Conservation (phyloP, 345 rosid genomes). For the Lepidium africanum region DNA sequence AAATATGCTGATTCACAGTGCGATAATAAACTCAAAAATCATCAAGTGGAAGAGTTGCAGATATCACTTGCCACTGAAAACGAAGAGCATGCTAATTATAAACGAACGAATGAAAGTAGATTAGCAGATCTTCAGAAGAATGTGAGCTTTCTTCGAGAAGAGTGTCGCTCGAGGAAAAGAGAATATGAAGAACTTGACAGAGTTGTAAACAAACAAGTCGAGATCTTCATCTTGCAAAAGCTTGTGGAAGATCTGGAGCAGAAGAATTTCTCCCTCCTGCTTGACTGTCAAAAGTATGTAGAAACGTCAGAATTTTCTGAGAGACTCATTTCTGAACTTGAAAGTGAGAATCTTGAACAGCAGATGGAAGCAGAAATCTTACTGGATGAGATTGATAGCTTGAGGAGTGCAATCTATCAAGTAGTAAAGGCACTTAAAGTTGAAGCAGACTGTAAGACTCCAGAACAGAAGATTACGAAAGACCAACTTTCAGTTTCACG, state of each 20-base stretch:
- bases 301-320: conserved; percentile 67
- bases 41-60: conserved; percentile 50
- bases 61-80: conserved; percentile 52
- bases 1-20: conserved; percentile 49
- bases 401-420: conserved; percentile 52
- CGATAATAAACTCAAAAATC: conserved; percentile 46
- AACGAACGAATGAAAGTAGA: conserved; percentile 56
- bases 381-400: conserved; percentile 55
- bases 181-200: conserved; percentile 84
- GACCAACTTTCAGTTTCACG: conserved; percentile 41
- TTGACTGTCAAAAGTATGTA: conserved; percentile 66
- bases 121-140: conserved; percentile 61
- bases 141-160: conserved; percentile 58
- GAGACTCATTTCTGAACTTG: conserved; percentile 61
- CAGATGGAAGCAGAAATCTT: conserved; percentile 62
- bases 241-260: conserved; percentile 65
- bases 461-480: conserved; percentile 28
- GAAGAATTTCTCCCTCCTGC: conserved; percentile 53
- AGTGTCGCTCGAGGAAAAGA: conserved; percentile 54
- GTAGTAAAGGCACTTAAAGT: conserved; percentile 64
- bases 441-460: conserved; percentile 32
- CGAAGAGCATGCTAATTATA: conserved; percentile 44
- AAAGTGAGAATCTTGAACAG: conserved; percentile 79
- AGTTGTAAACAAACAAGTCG: conserved; percentile 74
- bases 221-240: conserved; percentile 68